phyloP scores from a whole-genome alignment of 2,329 filamentous ascomycete genomes.

The Phoma sp. region DNA sequence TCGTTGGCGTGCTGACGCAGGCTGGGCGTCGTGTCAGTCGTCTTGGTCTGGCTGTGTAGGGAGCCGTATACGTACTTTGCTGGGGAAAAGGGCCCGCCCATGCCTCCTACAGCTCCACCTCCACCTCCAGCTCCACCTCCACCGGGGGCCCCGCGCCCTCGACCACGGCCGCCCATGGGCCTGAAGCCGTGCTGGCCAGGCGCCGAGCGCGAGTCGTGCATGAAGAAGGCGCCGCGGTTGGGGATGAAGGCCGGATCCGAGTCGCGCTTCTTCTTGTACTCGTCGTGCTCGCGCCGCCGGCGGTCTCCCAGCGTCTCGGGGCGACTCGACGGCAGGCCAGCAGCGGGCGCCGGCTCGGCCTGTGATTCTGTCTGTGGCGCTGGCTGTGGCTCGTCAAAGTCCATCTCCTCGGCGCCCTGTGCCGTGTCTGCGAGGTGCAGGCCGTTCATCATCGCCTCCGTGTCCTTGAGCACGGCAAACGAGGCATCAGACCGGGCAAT shows the following conservation, averaged over 20 bases:
- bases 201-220: conserved; percentile 90
- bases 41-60: not conserved
- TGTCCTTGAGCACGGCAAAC: conserved; percentile 60
- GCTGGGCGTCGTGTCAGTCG: conserved; percentile 33
- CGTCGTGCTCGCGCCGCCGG: conserved; percentile 84
- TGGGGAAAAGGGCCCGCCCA: conserved; percentile 62
- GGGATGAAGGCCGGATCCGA: conserved; percentile 93
- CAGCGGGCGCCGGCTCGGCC: conserved; percentile 43
- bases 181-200: conserved; percentile 79
- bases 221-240: conserved; percentile 93
- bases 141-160: conserved; percentile 52
- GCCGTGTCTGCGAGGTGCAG: conserved; percentile 54
- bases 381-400: conserved; percentile 53
- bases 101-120: conserved; percentile 26
- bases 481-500: conserved; percentile 46
- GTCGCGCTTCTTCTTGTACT: conserved; percentile 86
- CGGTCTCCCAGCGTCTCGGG: conserved; percentile 70
- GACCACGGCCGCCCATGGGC: conserved; percentile 65
- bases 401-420: conserved; percentile 53
- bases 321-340: conserved; percentile 36
- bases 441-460: conserved; percentile 67
- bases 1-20: conserved; percentile 52
- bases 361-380: conserved; percentile 27
- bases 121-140: too few species aligned
- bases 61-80: conserved; percentile 62